Conservation (phyloP, 257 asterid genomes). For the Nicotiana paniculata region DNA sequence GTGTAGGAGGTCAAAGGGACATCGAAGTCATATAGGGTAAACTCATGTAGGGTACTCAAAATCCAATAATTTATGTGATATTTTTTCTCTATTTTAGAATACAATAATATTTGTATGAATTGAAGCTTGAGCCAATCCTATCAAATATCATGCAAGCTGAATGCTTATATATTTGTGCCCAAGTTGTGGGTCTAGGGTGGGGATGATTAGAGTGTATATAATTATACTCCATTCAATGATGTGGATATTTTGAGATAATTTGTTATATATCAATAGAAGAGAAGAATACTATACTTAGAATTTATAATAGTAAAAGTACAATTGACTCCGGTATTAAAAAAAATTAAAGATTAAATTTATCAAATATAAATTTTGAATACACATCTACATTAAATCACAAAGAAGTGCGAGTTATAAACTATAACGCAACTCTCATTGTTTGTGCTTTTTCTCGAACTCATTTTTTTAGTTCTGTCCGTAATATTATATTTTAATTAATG, state of each 20-base stretch:
- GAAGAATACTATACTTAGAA: not conserved
- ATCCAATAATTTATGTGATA: constrained; percentile 2
- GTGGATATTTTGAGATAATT: not conserved
- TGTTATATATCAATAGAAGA: not conserved
- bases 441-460: too few species aligned
- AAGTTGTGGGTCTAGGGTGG: not conserved
- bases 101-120: not conserved
- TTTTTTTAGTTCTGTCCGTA: too few species aligned
- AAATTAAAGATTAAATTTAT: too few species aligned
- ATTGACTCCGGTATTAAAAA: too few species aligned
- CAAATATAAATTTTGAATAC: too few species aligned
- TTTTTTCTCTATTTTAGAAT: not conserved
- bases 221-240: not conserved
- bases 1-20: constrained; percentile 1
- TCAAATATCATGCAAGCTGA: not conserved
- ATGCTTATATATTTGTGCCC: not conserved
- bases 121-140: constrained; percentile 3
- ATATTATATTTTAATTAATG: too few species aligned
- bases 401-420: too few species aligned
- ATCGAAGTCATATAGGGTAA: not conserved
- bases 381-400: too few species aligned
- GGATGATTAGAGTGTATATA: not conserved
- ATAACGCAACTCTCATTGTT: too few species aligned
- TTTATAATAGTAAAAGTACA: too few species aligned
- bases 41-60: constrained; percentile 4